Conservation (phyloP, 495 filamentous ascomycete genomes). For the Sporormia fimetaria region DNA sequence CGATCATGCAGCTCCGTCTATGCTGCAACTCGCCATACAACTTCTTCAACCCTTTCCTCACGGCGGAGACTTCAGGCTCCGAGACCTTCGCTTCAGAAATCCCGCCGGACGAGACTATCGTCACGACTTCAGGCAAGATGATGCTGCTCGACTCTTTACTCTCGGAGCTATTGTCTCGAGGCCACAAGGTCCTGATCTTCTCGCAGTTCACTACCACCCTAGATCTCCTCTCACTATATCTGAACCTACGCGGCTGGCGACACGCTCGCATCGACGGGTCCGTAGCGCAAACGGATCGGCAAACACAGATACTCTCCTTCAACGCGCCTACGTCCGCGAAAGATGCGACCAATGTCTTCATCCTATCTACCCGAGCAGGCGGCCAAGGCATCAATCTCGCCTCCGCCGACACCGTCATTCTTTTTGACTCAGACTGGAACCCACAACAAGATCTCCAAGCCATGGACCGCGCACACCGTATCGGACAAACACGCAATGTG, state of each 20-base stretch:
- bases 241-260: slow-evolving; percentile 61
- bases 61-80: slow-evolving; percentile 32
- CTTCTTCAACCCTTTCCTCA: slow-evolving; percentile 80
- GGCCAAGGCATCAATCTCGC: slow-evolving; percentile 86
- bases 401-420: slow-evolving; percentile 61
- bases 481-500: slow-evolving; percentile 84
- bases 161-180: slow-evolving; percentile 57
- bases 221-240: slow-evolving; percentile 79
- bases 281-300: slow-evolving; percentile 71
- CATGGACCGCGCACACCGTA: slow-evolving; percentile 87
- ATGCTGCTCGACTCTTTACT: slow-evolving; percentile 80
- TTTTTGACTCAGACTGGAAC: slow-evolving; percentile 88
- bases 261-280: slow-evolving; percentile 86
- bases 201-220: slow-evolving; percentile 92
- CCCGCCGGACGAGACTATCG: slow-evolving; percentile 56
- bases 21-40: slow-evolving; percentile 91
- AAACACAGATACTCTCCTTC: slow-evolving; percentile 73
- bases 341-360: slow-evolving; percentile 60
- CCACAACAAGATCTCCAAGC: slow-evolving; percentile 95
- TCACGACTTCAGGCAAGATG: slow-evolving; percentile 90
- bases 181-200: slow-evolving; percentile 91
- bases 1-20: slow-evolving; percentile 82
- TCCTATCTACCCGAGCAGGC: slow-evolving; percentile 81
- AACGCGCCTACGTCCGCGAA: slow-evolving; percentile 44
- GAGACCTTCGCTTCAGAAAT: slow-evolving; percentile 35